Conservation (phyloP, 176 grass and related monocot species). For the Oropetium thomaeum region DNA sequence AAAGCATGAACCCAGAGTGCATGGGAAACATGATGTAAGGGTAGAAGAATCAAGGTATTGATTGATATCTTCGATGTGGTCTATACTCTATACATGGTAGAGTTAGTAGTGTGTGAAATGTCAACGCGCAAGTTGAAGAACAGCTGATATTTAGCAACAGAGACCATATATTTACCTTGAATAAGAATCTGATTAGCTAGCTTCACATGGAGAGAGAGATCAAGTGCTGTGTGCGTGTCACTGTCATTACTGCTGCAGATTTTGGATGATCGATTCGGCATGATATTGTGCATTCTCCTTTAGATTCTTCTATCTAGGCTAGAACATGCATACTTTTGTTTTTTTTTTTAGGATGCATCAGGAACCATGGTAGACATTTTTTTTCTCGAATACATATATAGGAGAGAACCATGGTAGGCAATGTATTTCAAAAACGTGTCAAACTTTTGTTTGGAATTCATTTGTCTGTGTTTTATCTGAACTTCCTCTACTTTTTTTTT, state of each 20-base stretch:
- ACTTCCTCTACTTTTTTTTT: no score
- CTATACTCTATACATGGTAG: constrained; percentile 32
- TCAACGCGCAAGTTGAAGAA: constrained; percentile 21
- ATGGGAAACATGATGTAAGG: neutral
- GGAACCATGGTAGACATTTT: neutral
- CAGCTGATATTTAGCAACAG: neutral
- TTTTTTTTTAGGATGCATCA: neutral
- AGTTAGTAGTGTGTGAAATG: constrained; percentile 24
- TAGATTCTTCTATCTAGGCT: neutral
- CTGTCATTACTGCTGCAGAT: neutral
- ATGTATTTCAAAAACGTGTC: no score
- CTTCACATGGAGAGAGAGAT: constrained; percentile 8
- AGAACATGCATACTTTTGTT: neutral
- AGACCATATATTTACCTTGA: neutral
- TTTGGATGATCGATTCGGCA: neutral
- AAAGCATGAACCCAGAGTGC: constrained; percentile 18
- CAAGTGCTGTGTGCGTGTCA: neutral
- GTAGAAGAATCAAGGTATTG: constrained; percentile 33
- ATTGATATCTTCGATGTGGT: constrained; percentile 33
- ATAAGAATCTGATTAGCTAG: constrained; percentile 6
- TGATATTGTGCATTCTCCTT: neutral
- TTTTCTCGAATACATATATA: no score
- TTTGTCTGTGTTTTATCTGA: no score
- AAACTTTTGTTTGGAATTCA: no score
- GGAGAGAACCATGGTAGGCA: no score